These are phyloP conservation scores for Dendrobium nobile DNA, from an alignment of 106 monocot species.

Conservation along the genomic window DNA sequence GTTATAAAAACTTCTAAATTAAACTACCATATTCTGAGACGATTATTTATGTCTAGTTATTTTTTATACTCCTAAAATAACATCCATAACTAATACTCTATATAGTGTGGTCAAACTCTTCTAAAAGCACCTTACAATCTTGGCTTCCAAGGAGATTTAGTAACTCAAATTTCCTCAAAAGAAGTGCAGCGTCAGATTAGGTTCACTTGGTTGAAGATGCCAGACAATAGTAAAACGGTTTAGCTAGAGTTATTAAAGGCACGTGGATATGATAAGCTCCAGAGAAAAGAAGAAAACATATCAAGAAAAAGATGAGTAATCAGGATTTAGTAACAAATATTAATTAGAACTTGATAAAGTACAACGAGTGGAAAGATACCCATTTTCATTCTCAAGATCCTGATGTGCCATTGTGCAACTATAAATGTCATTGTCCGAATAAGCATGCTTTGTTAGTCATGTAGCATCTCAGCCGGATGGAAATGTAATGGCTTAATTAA, in stretches of 20 bases:
- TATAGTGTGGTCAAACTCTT: no score
- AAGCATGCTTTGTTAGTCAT: background rate
- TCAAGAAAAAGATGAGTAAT: background rate
- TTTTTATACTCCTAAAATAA: no score
- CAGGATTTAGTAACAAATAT: background rate
- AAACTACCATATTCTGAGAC: no score
- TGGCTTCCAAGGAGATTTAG: no score
- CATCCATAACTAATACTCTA: no score
- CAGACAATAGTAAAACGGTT: background rate
- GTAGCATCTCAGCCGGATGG: background rate
- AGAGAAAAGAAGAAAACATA: background rate
- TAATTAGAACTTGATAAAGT: background rate
- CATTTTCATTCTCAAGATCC: background rate
- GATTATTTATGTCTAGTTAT: no score
- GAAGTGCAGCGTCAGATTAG: background rate
- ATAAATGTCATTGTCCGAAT: background rate
- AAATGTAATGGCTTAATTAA: background rate
- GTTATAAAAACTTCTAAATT: no score
- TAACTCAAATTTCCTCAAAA: no score
- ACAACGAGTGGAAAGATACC: background rate
- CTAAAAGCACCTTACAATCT: no score
- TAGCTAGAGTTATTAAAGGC: background rate
- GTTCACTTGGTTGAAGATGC: background rate
- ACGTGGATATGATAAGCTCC: background rate
- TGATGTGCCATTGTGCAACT: background rate